These are phyloP conservation scores for Pseudocercospora fijiensis DNA, from an alignment of 2,329 filamentous ascomycete genomes.

Conservation along the genomic window DNA sequence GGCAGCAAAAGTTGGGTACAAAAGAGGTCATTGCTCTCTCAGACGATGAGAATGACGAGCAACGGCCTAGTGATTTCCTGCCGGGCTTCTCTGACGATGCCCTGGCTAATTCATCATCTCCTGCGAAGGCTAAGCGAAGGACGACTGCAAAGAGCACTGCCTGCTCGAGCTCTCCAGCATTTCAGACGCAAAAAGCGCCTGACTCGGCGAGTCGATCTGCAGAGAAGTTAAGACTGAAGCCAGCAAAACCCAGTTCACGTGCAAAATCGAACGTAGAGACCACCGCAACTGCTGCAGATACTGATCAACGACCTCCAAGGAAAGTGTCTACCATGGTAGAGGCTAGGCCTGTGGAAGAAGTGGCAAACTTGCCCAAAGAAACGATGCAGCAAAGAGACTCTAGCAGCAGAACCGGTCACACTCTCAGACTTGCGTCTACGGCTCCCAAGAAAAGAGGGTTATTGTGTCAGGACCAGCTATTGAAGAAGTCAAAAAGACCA, in stretches of 20 bases:
- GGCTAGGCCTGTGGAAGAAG: neutral
- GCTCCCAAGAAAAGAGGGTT: constrained; percentile 43
- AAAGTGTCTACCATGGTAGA: neutral
- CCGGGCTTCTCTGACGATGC: constrained; percentile 32
- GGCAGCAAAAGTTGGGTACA: constrained; percentile 28
- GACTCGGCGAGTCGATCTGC: neutral
- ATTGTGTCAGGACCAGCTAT: constrained; percentile 43
- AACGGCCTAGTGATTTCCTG: constrained; percentile 24
- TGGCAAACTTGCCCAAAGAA: neutral
- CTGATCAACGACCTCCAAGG: neutral
- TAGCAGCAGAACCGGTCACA: constrained; percentile 27
- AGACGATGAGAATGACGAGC: constrained; percentile 36
- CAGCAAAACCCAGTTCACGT: neutral
- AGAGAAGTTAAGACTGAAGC: neutral
- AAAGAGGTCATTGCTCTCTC: constrained; percentile 40
- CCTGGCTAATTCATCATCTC: constrained; percentile 28
- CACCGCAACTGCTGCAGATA: neutral
- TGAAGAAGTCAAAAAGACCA: constrained; percentile 19
- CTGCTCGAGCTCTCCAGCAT: constrained; percentile 40
- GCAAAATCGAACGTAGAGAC: neutral
- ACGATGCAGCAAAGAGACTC: constrained; percentile 3
- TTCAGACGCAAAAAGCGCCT: constrained; percentile 20
- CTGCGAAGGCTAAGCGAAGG: constrained; percentile 8
- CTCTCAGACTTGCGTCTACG: constrained; percentile 42
- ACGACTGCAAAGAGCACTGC: neutral